These are phyloP conservation scores for Xylariaceae sp. DNA, from an alignment of 2,329 filamentous ascomycete genomes.

Conservation along the genomic window DNA sequence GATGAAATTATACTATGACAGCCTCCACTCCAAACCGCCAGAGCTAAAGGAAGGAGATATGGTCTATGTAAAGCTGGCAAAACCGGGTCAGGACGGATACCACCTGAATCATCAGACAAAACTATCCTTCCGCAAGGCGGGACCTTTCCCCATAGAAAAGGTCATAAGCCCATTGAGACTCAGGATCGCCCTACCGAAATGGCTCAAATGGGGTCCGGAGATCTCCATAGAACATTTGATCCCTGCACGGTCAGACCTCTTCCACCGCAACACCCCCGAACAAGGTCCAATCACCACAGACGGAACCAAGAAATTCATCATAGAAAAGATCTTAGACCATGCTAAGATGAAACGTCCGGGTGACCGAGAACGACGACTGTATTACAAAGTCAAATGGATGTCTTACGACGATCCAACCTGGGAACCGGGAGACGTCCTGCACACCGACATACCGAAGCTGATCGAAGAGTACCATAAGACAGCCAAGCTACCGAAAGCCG, in stretches of 20 bases:
- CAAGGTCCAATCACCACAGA: not conserved
- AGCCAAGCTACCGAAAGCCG: not conserved
- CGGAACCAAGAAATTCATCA: not conserved
- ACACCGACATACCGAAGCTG: not conserved
- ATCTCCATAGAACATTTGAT: not conserved
- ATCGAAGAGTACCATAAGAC: not conserved
- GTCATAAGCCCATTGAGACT: not conserved
- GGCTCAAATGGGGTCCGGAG: not conserved
- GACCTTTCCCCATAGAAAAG: not conserved
- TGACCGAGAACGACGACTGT: not conserved
- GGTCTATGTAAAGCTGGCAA: not conserved
- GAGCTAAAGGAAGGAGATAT: not conserved
- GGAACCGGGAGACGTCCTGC: not conserved
- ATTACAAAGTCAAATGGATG: not conserved
- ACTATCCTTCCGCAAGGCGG: not conserved
- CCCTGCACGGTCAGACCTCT: not conserved
- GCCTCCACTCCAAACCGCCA: not conserved
- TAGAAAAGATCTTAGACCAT: not conserved
- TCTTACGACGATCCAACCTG: not conserved
- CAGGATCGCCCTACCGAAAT: not conserved
- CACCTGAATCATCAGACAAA: not conserved
- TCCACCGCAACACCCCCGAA: not conserved
- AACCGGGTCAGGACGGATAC: not conserved
- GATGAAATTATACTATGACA: not conserved
- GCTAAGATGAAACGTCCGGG: not conserved